Conservation (phyloP, 1,284 basidiomycete species). For the Ceratobasidium sp. region DNA sequence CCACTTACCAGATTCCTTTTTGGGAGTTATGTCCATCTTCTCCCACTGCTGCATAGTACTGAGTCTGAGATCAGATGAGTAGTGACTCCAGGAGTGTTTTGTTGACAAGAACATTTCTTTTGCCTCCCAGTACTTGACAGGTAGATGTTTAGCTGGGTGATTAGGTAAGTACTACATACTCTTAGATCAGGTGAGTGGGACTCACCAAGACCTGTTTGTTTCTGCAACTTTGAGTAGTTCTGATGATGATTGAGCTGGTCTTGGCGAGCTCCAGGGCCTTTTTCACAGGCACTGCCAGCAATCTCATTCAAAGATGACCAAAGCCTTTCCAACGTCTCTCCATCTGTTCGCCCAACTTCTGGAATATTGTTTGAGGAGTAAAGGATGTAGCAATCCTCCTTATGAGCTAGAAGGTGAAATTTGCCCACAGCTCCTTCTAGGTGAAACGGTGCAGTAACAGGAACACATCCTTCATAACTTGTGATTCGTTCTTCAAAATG, state of each 20-base stretch:
- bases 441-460: not conserved
- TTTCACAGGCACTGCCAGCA: conserved; percentile 21
- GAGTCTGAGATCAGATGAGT: not conserved
- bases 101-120: not conserved
- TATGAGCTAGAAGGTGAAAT: not conserved
- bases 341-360: not conserved
- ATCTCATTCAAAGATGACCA: conserved; percentile 6
- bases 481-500: not conserved
- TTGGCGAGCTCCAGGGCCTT: not conserved
- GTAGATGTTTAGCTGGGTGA: not conserved
- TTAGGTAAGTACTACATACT: not conserved
- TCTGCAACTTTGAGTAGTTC: not conserved
- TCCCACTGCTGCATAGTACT: not conserved
- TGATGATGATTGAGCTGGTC: conserved; percentile 15
- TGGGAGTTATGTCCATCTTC: not conserved
- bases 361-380: not conserved
- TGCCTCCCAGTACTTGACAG: not conserved
- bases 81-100: not conserved
- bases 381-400: not conserved
- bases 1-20: not conserved
- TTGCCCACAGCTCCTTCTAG: not conserved
- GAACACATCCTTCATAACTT: not conserved
- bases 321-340: not conserved
- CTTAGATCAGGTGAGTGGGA: not conserved
- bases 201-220: not conserved